phyloP scores from a whole-genome alignment of 179 eudicot genomes.

The Gypsophila paniculata region DNA sequence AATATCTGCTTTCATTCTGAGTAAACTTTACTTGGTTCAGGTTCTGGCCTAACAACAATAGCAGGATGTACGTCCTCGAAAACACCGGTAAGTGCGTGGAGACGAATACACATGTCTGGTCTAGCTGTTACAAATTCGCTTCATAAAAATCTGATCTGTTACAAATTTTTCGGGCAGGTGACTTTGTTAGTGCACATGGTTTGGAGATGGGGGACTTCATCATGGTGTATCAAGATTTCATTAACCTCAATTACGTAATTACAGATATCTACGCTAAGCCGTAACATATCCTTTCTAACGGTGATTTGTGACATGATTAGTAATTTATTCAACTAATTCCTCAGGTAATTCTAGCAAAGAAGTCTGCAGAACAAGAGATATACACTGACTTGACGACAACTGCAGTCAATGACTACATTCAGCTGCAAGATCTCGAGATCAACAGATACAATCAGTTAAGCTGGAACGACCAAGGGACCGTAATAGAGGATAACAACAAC shows the following conservation, averaged over 20 bases:
- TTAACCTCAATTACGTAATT: slow-evolving; percentile 51
- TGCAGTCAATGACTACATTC: slow-evolving; percentile 24
- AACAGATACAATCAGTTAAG: slow-evolving; percentile 36
- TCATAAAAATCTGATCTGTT: background rate
- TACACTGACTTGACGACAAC: slow-evolving; percentile 25
- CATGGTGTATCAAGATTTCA: slow-evolving; percentile 45
- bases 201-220: slow-evolving; percentile 57
- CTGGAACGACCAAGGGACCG: slow-evolving; percentile 29
- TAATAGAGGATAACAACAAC: slow-evolving; percentile 18
- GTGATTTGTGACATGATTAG: background rate
- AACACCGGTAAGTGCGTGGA: slow-evolving; percentile 47
- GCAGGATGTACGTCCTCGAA: slow-evolving; percentile 75
- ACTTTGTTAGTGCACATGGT: slow-evolving; percentile 43
- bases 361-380: slow-evolving; percentile 34
- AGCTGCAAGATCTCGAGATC: slow-evolving; percentile 31
- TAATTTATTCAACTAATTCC: background rate
- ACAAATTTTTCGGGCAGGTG: slow-evolving; percentile 35
- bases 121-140: too few species aligned
- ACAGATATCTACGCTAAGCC: background rate
- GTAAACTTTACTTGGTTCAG: slow-evolving; percentile 32
- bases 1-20: background rate
- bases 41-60: slow-evolving; percentile 82
- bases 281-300: background rate
- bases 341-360: slow-evolving; percentile 47
- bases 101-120: background rate